Base-by-base conservation (phyloP, 2,329 filamentous ascomycete genomes). In the Pseudocercospora crystallina region DNA sequence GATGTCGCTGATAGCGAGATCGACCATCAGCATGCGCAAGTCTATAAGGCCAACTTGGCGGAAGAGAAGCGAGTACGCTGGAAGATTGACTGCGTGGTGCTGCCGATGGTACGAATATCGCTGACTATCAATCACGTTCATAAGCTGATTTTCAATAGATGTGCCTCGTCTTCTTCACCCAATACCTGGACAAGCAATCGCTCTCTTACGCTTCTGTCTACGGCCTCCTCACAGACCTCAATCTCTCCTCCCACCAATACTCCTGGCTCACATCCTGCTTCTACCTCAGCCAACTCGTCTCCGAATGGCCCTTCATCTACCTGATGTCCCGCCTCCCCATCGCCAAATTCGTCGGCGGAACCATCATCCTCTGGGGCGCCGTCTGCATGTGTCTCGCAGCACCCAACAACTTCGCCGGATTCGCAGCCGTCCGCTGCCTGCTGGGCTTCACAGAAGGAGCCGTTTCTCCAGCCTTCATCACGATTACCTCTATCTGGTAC, bases 281-380 rank as follows among this genome's bases (percentile, higher is more conserved):
- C 62, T 76, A 74, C 58, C 56, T 78, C 20, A 71, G 71, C 41
- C 55, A 58, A 37, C 46, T 61, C 8, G 70, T 76, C 2, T 70
- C 76, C 0, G 76, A 78, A 53, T 77, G 73, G 49, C 76, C 76
- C 1, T 76, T 75, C 50, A 76, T 77, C 42, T 79, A 78, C 56
- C 63, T 80, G 9, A 80, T 80, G 76, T 74, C 70, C 31, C 67
- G 71, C 4, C 66, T 80, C 3, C 75, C 70, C 8, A 59, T 80
- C n/a, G 73, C 75, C 32, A 76, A 75, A 49, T 77, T 78, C 50
- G 76, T 80, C 4, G 76, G 76, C 11, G 63, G 62, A 1, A 61
- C 74, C 0, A 68, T 79, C 32, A 67, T 77, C 20, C 58, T 75
- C 12, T 77, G 73, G 73, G 73, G 73, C 2, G 61, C 62, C 11